Conservation (phyloP, 225 moss, liverwort and hornwort species). For the Straminergon stramineum region DNA sequence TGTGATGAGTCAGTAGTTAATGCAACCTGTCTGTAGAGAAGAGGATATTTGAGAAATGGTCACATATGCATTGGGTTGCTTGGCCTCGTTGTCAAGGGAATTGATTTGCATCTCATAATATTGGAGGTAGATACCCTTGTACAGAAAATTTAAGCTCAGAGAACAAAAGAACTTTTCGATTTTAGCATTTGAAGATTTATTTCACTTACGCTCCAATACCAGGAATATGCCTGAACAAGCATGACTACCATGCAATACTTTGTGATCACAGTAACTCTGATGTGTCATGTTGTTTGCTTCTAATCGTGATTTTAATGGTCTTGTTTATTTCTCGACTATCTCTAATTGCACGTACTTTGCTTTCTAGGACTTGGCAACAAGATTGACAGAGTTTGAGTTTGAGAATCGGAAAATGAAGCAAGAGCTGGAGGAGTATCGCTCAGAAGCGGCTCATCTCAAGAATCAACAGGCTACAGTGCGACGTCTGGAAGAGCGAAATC, state of each 20-base stretch:
- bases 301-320: background rate
- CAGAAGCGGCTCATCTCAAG: slow-evolving; percentile 78
- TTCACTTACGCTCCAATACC: background rate
- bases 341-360: background rate
- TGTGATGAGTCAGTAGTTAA: background rate
- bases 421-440: slow-evolving; percentile 85
- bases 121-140: background rate
- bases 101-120: background rate
- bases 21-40: background rate
- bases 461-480: slow-evolving; percentile 96
- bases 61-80: background rate
- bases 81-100: background rate
- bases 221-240: background rate
- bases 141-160: background rate
- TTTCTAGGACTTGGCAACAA: slow-evolving; percentile 63
- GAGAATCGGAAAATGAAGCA: slow-evolving; percentile 89
- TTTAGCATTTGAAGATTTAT: background rate
- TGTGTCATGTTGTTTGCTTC: background rate
- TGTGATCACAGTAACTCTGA: background rate
- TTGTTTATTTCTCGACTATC: background rate
- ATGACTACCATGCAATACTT: background rate
- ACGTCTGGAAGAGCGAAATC: slow-evolving; percentile 86
- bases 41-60: background rate
- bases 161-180: background rate
- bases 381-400: slow-evolving; percentile 60